Evolutionary conservation across 495 filamentous ascomycete species (phyloP).

Genomic region (Penicillium bialowiezense): DNA sequence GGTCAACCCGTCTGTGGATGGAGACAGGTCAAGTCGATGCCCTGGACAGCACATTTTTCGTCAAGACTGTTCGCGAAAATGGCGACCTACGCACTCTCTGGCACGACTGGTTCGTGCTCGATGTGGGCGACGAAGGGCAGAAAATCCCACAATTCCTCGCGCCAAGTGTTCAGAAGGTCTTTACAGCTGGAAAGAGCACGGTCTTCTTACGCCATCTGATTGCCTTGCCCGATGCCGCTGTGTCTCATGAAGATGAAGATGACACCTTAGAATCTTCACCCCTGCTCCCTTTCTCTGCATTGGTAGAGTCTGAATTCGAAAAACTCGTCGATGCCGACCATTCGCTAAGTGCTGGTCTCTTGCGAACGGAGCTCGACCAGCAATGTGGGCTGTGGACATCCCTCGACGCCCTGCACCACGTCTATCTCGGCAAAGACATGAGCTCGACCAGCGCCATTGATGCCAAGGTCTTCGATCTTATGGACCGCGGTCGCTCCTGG

Average conservation of each 20-base stretch:
- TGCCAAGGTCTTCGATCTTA: slow-evolving; percentile 68
- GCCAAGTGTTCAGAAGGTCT: slow-evolving; percentile 64
- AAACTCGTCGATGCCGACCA: slow-evolving; percentile 71
- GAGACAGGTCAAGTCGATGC: slow-evolving; percentile 67
- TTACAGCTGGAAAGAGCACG: slow-evolving; percentile 84
- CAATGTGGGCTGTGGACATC: slow-evolving; percentile 64
- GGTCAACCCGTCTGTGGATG: slow-evolving; percentile 82
- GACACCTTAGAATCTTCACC: slow-evolving; percentile 36
- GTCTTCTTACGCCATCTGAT: slow-evolving; percentile 70
- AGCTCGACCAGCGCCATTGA: slow-evolving; percentile 60
- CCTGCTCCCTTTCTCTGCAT: slow-evolving; percentile 70
- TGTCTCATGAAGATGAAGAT: slow-evolving; percentile 50
- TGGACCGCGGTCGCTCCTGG: slow-evolving; percentile 71
- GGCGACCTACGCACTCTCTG: slow-evolving; percentile 66
- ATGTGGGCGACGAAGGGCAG: slow-evolving; percentile 47
- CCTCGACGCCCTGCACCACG: slow-evolving; percentile 63
- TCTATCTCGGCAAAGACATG: slow-evolving; percentile 75
- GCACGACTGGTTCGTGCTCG: slow-evolving; percentile 70
- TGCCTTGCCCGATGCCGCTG: slow-evolving; percentile 15
- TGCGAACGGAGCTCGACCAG: slow-evolving; percentile 64
- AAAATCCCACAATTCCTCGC: slow-evolving; percentile 74
- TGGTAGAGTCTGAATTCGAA: slow-evolving; percentile 68
- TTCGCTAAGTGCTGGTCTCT: slow-evolving; percentile 59
- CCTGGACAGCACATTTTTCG: slow-evolving; percentile 68
- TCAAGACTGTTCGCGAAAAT: slow-evolving; percentile 54